Evolutionary conservation across 2,329 filamentous ascomycete genomes (phyloP).

Genomic region (Calonectria hawksworthii): DNA sequence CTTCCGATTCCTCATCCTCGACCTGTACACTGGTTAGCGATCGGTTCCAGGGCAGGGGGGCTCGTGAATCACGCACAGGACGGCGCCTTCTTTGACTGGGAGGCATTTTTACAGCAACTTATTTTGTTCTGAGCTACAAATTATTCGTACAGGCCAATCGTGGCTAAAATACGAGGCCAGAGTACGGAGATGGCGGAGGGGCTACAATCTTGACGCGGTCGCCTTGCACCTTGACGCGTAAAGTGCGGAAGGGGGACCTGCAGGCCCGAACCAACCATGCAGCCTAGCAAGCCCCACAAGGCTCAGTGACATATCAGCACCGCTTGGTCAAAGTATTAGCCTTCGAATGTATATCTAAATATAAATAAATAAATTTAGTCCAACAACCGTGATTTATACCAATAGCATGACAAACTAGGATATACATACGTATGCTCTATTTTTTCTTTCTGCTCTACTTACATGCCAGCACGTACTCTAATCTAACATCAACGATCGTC

Average conservation of each 20-base stretch:
- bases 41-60: neutral
- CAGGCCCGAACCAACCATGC: neutral
- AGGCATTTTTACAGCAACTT: conserved; percentile 45
- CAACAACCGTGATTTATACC: no score
- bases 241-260: neutral
- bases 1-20: conserved; percentile 51
- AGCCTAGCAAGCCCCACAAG: neutral
- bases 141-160: neutral
- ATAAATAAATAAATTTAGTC: no score
- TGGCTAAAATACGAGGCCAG: neutral
- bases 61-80: conserved; percentile 43
- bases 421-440: neutral
- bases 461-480: neutral
- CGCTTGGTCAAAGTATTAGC: neutral
- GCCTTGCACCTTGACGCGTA: neutral
- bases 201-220: neutral
- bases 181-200: neutral
- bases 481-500: neutral
- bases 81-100: conserved; percentile 50
- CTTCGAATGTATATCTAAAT: neutral
- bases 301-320: neutral
- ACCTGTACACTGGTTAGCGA: conserved; percentile 32
- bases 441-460: neutral
- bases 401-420: neutral
- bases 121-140: neutral